Base-by-base conservation (phyloP, 306 rosid species). In the Malus asiatica region DNA sequence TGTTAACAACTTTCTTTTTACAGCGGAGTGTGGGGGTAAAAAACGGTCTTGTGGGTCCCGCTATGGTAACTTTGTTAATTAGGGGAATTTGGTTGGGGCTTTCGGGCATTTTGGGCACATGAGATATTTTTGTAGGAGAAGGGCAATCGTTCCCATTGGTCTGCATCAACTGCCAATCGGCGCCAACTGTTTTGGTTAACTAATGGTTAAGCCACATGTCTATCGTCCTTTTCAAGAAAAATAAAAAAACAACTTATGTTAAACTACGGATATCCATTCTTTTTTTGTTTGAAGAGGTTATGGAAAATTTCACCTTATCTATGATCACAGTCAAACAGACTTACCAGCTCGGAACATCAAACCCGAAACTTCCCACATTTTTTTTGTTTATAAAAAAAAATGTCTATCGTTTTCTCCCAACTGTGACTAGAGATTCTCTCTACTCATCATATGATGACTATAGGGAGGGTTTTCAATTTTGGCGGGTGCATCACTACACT, bases 231-330 rank as follows among this genome's bases (percentile, higher is more conserved):
- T 42, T 19, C 10, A 7, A 35, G 6, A 35, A 35, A 1, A 35
- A 35, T 6, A 35, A 6, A 35, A 38, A 0, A 18, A 52, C 0
- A 38, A 7, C 0, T 1, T 0, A 2, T 38, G 2, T 38, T 0
- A 38, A 38, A 9, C 0, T 0, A 38, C 0, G 0, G 10, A 1
- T 38, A 7, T 7, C 2, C 1, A 7, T 1, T 0, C 0, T 0
- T 7, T 38, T 0, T 38, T 2, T 0, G 0, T 38, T 0, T 8
- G 1, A 0, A 38, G 10, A 7, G 0, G 0, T 38, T 38, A 38
- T 38, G 9, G 0, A 0, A 38, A 38, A 38, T 6, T 38, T 38
- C 2, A 7, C 0, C 2, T 38, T 38, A 7, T 38, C 0, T 7
- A 38, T 38, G 9, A 7, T 7, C 10, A 38, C 10, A 38, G 0